A percentile compares a stretch with the other conserved stretches of the same genome.
These are phyloP conservation scores for Fusarium metavorans DNA, from an alignment of 2,329 filamentous ascomycete genomes.

Conservation along the genomic window DNA sequence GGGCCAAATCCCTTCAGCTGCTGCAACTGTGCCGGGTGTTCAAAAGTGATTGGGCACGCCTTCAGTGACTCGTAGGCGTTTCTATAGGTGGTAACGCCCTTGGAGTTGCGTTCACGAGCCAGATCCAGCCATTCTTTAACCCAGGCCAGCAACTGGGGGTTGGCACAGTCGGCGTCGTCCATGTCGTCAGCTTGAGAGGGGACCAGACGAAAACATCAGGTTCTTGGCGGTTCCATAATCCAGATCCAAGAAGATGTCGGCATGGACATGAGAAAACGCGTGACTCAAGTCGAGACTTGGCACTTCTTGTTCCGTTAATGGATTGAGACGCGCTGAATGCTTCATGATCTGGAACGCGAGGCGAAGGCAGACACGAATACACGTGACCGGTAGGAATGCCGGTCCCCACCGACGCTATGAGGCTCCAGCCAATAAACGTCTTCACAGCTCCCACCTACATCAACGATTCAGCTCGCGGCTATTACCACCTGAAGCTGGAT, in stretches of 20 bases:
- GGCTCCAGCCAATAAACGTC: slow-evolving; percentile 32
- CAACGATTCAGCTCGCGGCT: neutral
- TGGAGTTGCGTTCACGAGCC: slow-evolving; percentile 76
- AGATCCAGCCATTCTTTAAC: slow-evolving; percentile 82
- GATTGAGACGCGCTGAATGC: slow-evolving; percentile 16
- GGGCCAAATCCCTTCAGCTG: slow-evolving; percentile 80
- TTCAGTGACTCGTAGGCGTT: slow-evolving; percentile 83
- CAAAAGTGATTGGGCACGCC: slow-evolving; percentile 76
- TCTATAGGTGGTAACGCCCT: slow-evolving; percentile 78
- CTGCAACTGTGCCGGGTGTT: slow-evolving; percentile 79
- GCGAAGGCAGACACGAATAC: slow-evolving; percentile 37
- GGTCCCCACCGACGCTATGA: neutral
- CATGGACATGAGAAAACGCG: neutral
- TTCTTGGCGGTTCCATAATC: neutral
- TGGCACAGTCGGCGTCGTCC: slow-evolving; percentile 65
- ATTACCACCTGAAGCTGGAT: slow-evolving; percentile 7
- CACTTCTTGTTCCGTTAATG: neutral
- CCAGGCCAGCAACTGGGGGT: slow-evolving; percentile 78
- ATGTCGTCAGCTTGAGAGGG: slow-evolving; percentile 34
- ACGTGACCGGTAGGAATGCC: slow-evolving; percentile 28
- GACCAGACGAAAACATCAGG: neutral
- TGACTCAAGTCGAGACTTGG: neutral
- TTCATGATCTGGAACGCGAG: slow-evolving; percentile 17
- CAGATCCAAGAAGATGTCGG: neutral
- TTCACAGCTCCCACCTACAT: slow-evolving; percentile 28